phyloP scores from a whole-genome alignment of 23 red algal genomes.

The Gracilaria domingensis region DNA sequence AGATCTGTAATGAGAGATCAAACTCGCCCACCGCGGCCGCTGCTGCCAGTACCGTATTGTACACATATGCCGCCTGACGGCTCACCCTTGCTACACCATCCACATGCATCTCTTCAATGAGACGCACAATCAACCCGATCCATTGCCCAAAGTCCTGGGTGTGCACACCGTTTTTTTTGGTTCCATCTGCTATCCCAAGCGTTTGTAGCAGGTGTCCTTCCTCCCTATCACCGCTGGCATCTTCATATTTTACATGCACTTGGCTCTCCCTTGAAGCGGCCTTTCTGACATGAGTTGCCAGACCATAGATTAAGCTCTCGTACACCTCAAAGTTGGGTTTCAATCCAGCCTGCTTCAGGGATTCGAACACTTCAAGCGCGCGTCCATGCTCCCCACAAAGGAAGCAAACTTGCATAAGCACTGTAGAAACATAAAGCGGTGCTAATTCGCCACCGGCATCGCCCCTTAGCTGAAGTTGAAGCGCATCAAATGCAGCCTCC shows the following conservation, averaged over 20 bases:
- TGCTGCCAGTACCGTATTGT: slow-evolving; percentile 60
- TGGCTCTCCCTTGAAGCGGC: background rate
- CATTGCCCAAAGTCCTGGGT: background rate
- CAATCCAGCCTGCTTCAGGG: slow-evolving; percentile 52
- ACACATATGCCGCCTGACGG: slow-evolving; percentile 57
- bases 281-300: slow-evolving; percentile 27
- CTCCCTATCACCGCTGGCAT: background rate
- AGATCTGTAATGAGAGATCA: slow-evolving; percentile 58
- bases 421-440: slow-evolving; percentile 65
- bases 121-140: slow-evolving; percentile 16
- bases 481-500: slow-evolving; percentile 45
- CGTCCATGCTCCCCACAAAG: slow-evolving; percentile 33
- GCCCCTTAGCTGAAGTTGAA: background rate
- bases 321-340: slow-evolving; percentile 77
- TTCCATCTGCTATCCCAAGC: background rate
- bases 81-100: slow-evolving; percentile 27
- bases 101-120: slow-evolving; percentile 63
- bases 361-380: slow-evolving; percentile 73
- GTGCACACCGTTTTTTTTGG: background rate
- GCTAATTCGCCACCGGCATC: slow-evolving; percentile 35
- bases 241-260: background rate
- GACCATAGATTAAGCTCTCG: slow-evolving; percentile 68
- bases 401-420: slow-evolving; percentile 71
- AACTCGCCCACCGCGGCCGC: slow-evolving; percentile 37
- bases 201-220: background rate